Evolutionary conservation across 441 rosid species (phyloP), one percentile per base, ranked within the genome.

Genomic region (Biscutella laevigata): DNA sequence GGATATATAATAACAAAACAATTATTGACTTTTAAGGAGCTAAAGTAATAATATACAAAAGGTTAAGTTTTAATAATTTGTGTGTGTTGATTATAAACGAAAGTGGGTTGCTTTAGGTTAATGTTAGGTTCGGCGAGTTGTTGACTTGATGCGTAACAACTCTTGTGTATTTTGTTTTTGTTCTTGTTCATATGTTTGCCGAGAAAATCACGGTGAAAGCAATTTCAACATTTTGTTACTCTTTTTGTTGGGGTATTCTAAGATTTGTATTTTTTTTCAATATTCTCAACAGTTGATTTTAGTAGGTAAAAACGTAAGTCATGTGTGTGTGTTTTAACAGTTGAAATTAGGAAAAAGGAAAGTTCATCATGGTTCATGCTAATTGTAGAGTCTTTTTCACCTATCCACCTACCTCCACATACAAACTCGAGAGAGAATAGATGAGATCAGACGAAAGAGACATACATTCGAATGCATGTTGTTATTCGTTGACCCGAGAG

Each of bases 71-170:
- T 16, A 7, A n/a, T n/a, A n/a, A n/a, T n/a, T 22, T 34, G 42
- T 8, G 44, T 26, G 7, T 28, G 33, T 35, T 27, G n/a, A n/a
- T 20, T 2, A 29, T 36, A 50, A 75, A n/a, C 71, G 65, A 73
- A 69, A 74, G 76, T 35, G 59, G 62, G 62, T 70, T 51, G 44
- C 64, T 76, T 63, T 64, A 60, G 57, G 70, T 65, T 39, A 44
- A 55, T 57, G 74, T 68, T 70, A 51, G 61, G 70, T 61, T 59
- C 66, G 57, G 74, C 61, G 46, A 38, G 61, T 74, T 73, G 49
- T 74, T 82, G 81, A 82, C 83, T 78, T 73, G 69, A 57, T 11
- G 64, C 60, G 17, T 65, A 65, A 43, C 70, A 58, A 59, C 61
- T 66, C 58, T 61, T n/a, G n/a, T n/a, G n/a, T n/a, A n/a, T n/a